Evolutionary conservation across 2,329 filamentous ascomycete genomes (phyloP), one percentile per base, ranked within the genome.

Genomic region (Beauveria pseudobassiana): DNA sequence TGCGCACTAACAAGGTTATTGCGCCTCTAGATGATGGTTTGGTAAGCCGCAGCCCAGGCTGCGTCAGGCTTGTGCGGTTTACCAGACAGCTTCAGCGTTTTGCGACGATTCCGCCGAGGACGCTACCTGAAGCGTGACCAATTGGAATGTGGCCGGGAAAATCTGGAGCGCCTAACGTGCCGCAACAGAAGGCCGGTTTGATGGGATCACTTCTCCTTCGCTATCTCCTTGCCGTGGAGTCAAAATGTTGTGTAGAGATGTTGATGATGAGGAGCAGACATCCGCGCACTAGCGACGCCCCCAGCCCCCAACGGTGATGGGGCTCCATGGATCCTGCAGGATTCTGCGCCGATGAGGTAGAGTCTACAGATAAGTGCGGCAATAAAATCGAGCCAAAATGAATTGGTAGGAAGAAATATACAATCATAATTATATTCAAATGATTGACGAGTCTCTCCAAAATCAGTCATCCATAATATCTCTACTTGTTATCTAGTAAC

Each of bases 231-330:
- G 7, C 12, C 6, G 28, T 5, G 26, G n/a, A 48, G 2, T 48
- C n/a, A 26, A 2, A 14, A 42, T 50, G 30, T 14, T 49, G 8
- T 30, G 43, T 16, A 40, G 26, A 58, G 10, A 10, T 59, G 46
- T 28, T 16, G 56, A 22, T 28, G 55, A 34, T 30, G 53, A 57
- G 54, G 63, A 26, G 64, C 61, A 64, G 66, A 64, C 65, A 65
- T 60, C 62, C 51, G 48, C 48, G 56, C 46, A 45, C 22, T 28
- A 20, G 18, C 22, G 46, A 54, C 34, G 34, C 34, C 30, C 45
- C 43, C n/a, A n/a, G 34, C 34, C 34, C 34, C 48, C 16, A 7
- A 24, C 34, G 14, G 12, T 42, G 22, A 58, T 14, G 14, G 56
- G 56, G 38, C 43, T 57, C 12, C 22, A 59, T 46, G 20, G 38